Conservation (phyloP, 1,284 basidiomycete genomes). For the Salmacisia buchloeana region DNA sequence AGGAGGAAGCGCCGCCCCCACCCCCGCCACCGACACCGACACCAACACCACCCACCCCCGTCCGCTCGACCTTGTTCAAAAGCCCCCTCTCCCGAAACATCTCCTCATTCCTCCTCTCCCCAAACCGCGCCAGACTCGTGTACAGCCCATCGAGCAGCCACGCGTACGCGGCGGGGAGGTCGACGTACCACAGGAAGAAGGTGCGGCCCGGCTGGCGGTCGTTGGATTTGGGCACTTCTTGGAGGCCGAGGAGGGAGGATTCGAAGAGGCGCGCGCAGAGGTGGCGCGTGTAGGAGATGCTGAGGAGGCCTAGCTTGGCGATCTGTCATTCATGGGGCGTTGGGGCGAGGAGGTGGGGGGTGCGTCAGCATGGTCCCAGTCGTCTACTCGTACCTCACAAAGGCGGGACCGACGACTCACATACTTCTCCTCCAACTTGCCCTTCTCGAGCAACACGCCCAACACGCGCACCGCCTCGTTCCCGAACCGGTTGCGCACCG, state of each 20-base stretch:
- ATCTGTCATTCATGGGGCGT: slow-evolving; percentile 63
- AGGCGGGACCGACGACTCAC: slow-evolving; percentile 53
- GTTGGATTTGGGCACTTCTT: slow-evolving; percentile 47
- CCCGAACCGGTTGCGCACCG: slow-evolving; percentile 79
- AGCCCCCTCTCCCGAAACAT: slow-evolving; percentile 26
- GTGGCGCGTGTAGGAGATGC: slow-evolving; percentile 76
- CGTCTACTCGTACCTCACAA: not conserved
- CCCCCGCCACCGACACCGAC: too few relatives aligned
- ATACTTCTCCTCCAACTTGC: slow-evolving; percentile 95
- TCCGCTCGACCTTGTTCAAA: slow-evolving; percentile 39
- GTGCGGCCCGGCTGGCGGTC: slow-evolving; percentile 44
- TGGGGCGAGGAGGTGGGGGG: not conserved
- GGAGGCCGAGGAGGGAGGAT: slow-evolving; percentile 38
- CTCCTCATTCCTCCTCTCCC: slow-evolving; percentile 37
- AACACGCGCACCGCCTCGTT: slow-evolving; percentile 77
- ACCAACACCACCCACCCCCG: too few relatives aligned
- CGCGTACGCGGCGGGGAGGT: slow-evolving; percentile 34
- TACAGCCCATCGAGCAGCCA: slow-evolving; percentile 47
- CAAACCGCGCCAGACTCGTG: slow-evolving; percentile 31
- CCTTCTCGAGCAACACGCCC: slow-evolving; percentile 72
- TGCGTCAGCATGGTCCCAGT: not conserved
- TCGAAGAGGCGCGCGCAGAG: slow-evolving; percentile 65
- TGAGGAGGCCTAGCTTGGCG: slow-evolving; percentile 85
- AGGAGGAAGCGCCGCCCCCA: too few relatives aligned
- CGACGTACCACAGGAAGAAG: slow-evolving; percentile 49